Evolutionary conservation across 805 yeast species (phyloP), one percentile per base, ranked within the genome.

Genomic region (Teunomyces cretensis): DNA sequence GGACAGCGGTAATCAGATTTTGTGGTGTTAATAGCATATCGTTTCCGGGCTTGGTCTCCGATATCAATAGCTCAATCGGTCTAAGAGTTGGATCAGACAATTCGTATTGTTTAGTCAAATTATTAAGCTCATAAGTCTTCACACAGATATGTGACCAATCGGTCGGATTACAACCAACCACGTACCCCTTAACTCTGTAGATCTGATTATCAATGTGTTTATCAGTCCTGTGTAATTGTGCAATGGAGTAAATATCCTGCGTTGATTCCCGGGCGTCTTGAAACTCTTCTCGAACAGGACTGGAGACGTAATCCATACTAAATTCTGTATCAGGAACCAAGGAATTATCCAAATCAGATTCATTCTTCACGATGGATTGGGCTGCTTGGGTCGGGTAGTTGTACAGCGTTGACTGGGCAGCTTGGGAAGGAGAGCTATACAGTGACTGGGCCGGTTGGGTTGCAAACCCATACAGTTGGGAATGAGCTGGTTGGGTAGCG

Each of bases 81-180:
- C 61, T 45, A 13, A 54, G 31, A 4, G 13, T 30, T 1, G 73
- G 74, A 42, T 65, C 70, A 3, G 57, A 36, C 2, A 45, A 45
- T 16, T 9, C 47, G 4, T 44, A 27, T 19, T 44, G 46, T 15
- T 47, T 44, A 9, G 41, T 14, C 6, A 30, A 16, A 8, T 33
- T 22, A 27, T 45, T 42, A 12, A 33, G 12, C 9, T 47, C 47
- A 45, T 58, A 68, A 28, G 52, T 42, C 42, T 69, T 69, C 14
- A 62, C 53, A 47, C 70, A 67, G 1, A 63, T 39, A 14, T 56
- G 57, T 15, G 51, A 39, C 47, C 61, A 54, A 43, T 65, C 62
- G 1, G 39, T 43, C 0, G 74, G 74, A 4, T 56, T 47, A 9
- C 52, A 40, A 2, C 61, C 68, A 2, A 54, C 59, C 2, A 67